These are phyloP conservation scores for Barnettozyma populi DNA, from an alignment of 805 yeast genomes.

Conservation along the genomic window DNA sequence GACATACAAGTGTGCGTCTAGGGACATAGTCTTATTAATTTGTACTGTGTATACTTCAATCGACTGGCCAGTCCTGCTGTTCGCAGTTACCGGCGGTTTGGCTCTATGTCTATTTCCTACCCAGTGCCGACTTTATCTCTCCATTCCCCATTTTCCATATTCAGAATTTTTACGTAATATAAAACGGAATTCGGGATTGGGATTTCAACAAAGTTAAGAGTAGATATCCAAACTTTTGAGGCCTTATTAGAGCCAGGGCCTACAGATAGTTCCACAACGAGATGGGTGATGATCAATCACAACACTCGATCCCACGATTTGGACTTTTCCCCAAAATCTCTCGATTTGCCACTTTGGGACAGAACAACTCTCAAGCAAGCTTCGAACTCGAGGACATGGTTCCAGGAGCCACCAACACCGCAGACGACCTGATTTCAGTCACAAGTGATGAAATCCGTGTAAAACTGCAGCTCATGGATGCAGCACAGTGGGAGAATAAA, in stretches of 20 bases:
- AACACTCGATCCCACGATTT: not conserved
- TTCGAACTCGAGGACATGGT: slow-evolving; percentile 7
- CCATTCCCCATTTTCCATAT: no score
- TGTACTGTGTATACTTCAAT: no score
- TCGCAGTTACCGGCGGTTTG: no score
- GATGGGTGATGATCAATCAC: slow-evolving; percentile 5
- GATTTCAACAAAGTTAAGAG: no score
- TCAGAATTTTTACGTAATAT: no score
- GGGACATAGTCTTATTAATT: no score
- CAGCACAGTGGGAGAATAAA: slow-evolving; percentile 16
- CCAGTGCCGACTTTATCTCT: no score
- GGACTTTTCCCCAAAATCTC: slow-evolving; percentile 15
- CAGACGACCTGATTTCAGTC: slow-evolving; percentile 12
- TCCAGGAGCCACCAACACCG: not conserved
- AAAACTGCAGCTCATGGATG: slow-evolving; percentile 15
- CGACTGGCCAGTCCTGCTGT: no score
- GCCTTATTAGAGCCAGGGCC: not conserved
- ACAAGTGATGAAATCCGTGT: slow-evolving; percentile 12
- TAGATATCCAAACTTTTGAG: not conserved
- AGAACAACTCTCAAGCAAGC: not conserved
- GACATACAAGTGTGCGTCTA: no score
- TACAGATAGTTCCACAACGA: not conserved
- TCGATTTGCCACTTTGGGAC: slow-evolving; percentile 5
- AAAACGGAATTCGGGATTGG: no score
- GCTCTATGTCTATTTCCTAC: no score